Evolutionary conservation across 345 rosid genomes (phyloP).

Genomic region (Bruguiera sexangula): DNA sequence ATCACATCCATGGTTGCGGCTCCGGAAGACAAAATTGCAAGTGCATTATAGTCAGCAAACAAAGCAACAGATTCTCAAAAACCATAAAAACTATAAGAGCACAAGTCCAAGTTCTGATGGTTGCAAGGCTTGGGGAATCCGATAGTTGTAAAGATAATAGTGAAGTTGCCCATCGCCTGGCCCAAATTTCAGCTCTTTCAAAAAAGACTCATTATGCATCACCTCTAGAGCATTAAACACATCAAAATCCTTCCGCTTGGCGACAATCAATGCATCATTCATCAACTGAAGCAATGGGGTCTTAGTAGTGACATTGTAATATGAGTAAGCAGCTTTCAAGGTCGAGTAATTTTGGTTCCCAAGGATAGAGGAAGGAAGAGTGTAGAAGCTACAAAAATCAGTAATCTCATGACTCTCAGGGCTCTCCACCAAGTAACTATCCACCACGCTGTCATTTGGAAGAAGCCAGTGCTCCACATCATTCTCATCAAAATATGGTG

Average conservation of each 20-base stretch:
- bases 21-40: neutral
- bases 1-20: constrained; percentile 12
- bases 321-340: constrained; percentile 91
- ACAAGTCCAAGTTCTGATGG: constrained; percentile 86
- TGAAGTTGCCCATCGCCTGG: constrained; percentile 96
- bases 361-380: constrained; percentile 88
- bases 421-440: constrained; percentile 81
- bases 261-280: constrained; percentile 78
- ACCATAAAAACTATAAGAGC: constrained; percentile 46
- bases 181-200: constrained; percentile 86
- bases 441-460: constrained; percentile 70
- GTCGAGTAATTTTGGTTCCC: constrained; percentile 71
- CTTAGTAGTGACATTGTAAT: constrained; percentile 78
- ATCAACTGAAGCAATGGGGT: constrained; percentile 87
- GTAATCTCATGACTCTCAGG: constrained; percentile 83
- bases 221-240: constrained; percentile 90
- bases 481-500: constrained; percentile 79
- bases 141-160: constrained; percentile 82
- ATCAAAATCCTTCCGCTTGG: constrained; percentile 80
- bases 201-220: constrained; percentile 88
- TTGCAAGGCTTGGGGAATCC: constrained; percentile 49
- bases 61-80: constrained; percentile 8
- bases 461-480: constrained; percentile 97
- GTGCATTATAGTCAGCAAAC: neutral
- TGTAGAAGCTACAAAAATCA: constrained; percentile 93